Conservation (phyloP, 108 stramenopile genomes). For the Discostella pseudostelligera region DNA sequence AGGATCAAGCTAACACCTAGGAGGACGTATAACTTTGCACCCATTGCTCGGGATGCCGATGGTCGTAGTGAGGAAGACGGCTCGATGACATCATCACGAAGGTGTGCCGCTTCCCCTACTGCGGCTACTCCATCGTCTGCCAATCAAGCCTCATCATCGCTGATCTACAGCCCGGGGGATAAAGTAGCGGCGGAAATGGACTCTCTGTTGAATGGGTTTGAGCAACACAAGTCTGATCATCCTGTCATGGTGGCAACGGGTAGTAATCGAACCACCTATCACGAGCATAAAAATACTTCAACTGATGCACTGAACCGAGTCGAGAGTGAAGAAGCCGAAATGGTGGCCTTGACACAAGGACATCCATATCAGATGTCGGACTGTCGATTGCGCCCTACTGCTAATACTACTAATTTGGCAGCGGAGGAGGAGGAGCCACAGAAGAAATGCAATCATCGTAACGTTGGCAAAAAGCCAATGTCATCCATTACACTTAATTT, state of each 20-base stretch:
- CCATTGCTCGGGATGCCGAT: neutral
- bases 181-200: slow-evolving; percentile 27
- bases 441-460: neutral
- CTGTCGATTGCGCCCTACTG: neutral
- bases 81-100: too few species aligned
- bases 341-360: slow-evolving; percentile 15
- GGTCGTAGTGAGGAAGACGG: too few species aligned
- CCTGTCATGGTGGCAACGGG: neutral
- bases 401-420: neutral
- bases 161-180: slow-evolving; percentile 1
- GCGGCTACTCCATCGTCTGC: neutral
- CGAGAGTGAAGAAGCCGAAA: slow-evolving; percentile 35
- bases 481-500: slow-evolving; percentile 31
- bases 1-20: slow-evolving; percentile 32
- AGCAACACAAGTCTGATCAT: slow-evolving; percentile 13
- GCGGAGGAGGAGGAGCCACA: neutral
- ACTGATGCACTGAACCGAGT: neutral
- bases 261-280: neutral
- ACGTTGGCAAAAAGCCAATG: slow-evolving; percentile 10
- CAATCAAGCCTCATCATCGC: neutral
- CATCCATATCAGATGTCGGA: neutral
- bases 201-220: slow-evolving; percentile 31
- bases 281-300: too few species aligned
- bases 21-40: slow-evolving; percentile 11
- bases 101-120: too few species aligned